phyloP scores from a whole-genome alignment of 2,329 filamentous ascomycete genomes.

The Cladosporium cucumerinum region DNA sequence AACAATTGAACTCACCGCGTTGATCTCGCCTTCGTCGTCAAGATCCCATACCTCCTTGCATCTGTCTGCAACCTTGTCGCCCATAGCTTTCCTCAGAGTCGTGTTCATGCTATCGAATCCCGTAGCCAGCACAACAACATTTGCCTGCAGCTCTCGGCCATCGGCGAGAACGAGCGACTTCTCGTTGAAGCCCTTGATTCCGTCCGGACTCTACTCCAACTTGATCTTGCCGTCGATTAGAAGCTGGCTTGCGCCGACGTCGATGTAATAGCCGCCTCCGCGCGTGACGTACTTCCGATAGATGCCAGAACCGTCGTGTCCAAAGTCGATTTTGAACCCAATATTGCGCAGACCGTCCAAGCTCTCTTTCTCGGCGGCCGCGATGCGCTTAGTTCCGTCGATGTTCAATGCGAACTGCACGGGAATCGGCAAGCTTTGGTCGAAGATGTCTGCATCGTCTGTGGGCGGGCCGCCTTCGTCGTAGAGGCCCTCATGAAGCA shows the following conservation, averaged over 20 bases:
- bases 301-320: conserved; percentile 56
- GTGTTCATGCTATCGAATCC: conserved; percentile 67
- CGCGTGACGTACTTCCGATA: conserved; percentile 60
- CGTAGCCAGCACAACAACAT: conserved; percentile 56
- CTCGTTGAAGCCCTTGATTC: conserved; percentile 51
- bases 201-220: conserved; percentile 47
- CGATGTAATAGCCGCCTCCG: conserved; percentile 65
- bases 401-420: conserved; percentile 60
- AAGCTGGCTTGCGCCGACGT: conserved; percentile 61
- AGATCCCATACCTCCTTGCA: conserved; percentile 49
- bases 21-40: conserved; percentile 39
- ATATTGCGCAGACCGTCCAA: conserved; percentile 45
- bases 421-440: conserved; percentile 55
- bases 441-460: conserved; percentile 22
- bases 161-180: conserved; percentile 46
- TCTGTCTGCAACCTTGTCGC: conserved; percentile 57
- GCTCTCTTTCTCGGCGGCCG: conserved; percentile 28
- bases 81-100: conserved; percentile 59
- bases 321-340: conserved; percentile 60
- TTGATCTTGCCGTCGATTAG: conserved; percentile 64
- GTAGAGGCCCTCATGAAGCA: conserved; percentile 49
- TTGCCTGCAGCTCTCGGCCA: conserved; percentile 55
- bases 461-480: conserved; percentile 33
- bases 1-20: conserved; percentile 19
- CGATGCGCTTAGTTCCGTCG: conserved; percentile 40